These are phyloP conservation scores for Phaeotremella fagi DNA, from an alignment of 768 basidiomycete species.

Conservation along the genomic window DNA sequence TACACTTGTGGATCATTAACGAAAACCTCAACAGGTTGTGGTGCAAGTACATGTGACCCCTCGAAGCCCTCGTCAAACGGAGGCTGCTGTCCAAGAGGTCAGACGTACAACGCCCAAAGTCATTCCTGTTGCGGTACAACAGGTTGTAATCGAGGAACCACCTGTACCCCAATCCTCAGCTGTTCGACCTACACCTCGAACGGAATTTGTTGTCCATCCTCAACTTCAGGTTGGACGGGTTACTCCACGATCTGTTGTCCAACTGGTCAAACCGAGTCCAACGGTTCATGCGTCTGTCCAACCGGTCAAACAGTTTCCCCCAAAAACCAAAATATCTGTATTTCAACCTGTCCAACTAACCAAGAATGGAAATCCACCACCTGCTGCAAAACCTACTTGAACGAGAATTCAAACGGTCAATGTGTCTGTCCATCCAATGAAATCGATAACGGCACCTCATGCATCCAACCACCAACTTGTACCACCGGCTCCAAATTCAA, in stretches of 20 bases:
- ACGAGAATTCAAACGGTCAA: conserved; percentile 12
- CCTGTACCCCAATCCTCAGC: conserved; percentile 21
- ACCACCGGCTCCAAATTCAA: conserved; percentile 14
- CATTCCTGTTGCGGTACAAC: conserved; percentile 31
- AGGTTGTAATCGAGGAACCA: conserved; percentile 20
- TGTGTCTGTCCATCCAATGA: conserved; percentile 19
- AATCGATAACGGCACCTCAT: conserved; percentile 10
- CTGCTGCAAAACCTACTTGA: conserved; percentile 14
- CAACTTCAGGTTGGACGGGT: conserved; percentile 22
- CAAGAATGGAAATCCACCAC: background rate
- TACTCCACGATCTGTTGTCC: conserved; percentile 31
- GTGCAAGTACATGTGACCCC: conserved; percentile 16
- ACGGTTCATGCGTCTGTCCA: conserved; percentile 22
- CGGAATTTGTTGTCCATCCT: conserved; percentile 25
- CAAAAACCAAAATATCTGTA: conserved; percentile 13
- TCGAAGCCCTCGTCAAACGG: conserved; percentile 29
- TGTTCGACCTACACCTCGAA: conserved; percentile 18
- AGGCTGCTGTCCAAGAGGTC: conserved; percentile 35
- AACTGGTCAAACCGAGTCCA: conserved; percentile 26
- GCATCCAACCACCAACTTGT: conserved; percentile 8
- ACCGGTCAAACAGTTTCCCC: conserved; percentile 12
- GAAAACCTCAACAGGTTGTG: conserved; percentile 24
- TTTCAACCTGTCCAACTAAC: conserved; percentile 5
- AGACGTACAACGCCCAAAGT: conserved; percentile 22
- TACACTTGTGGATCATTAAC: conserved; percentile 35